Conservation (phyloP, 371 early-diverging fungal genomes). For the Phascolomyces articulosus region DNA sequence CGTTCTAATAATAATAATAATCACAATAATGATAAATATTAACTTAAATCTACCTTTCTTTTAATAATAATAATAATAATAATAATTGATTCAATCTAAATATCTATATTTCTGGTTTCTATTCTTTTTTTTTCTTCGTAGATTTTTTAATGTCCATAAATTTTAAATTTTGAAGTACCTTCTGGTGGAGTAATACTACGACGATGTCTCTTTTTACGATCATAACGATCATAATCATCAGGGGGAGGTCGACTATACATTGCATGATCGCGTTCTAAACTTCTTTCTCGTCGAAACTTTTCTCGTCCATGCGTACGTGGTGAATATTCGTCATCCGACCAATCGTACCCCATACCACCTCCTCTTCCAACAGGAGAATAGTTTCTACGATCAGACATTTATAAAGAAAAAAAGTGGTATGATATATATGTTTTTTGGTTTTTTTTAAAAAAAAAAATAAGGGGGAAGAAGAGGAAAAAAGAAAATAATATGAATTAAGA, state of each 20-base stretch:
- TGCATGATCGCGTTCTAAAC: slow-evolving; percentile 68
- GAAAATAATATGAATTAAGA: background rate
- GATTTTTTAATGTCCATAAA: too few relatives aligned
- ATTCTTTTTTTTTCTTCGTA: too few relatives aligned
- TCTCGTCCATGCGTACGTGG: slow-evolving; percentile 59
- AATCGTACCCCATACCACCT: slow-evolving; percentile 25
- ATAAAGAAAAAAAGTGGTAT: background rate
- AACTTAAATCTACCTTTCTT: too few relatives aligned
- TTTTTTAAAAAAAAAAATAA: background rate
- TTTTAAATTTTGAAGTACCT: too few relatives aligned
- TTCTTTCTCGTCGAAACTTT: slow-evolving; percentile 74
- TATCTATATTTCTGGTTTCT: too few relatives aligned
- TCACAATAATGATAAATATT: background rate
- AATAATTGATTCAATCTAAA: too few relatives aligned
- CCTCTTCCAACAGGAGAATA: slow-evolving; percentile 25
- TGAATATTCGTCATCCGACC: slow-evolving; percentile 63
- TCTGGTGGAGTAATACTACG: slow-evolving; percentile 53
- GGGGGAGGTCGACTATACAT: slow-evolving; percentile 36
- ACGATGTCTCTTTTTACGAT: slow-evolving; percentile 43
- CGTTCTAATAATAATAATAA: slow-evolving; percentile 38
- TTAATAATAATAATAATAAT: too few relatives aligned
- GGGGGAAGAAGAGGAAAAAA: background rate
- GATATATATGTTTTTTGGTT: background rate
- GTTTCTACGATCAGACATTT: slow-evolving; percentile 31
- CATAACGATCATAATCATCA: slow-evolving; percentile 59